Percentiles rank a stretch among this genome's conserved stretches.
These are phyloP conservation scores for Alternaria conjuncta DNA, from an alignment of 2,329 filamentous ascomycete species.

Conservation along the genomic window DNA sequence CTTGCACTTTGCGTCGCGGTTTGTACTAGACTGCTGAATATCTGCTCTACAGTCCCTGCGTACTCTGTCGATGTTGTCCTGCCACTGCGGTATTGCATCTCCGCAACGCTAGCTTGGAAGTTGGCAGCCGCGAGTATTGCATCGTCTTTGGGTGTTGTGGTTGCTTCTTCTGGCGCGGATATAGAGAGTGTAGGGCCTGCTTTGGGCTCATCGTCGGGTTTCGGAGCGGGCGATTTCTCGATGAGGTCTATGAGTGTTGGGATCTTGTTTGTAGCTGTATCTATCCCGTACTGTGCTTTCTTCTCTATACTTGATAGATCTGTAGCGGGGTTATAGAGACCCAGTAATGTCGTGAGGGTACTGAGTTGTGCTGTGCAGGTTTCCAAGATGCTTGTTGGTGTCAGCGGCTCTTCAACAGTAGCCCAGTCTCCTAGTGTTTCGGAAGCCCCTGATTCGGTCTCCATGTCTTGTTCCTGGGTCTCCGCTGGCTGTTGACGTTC, in stretches of 20 bases:
- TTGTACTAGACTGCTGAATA: constrained; percentile 40
- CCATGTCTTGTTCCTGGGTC: constrained; percentile 22
- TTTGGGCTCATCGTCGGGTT: constrained; percentile 31
- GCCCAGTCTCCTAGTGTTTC: constrained; percentile 66
- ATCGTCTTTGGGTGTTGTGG: constrained; percentile 56
- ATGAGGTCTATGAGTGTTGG: constrained; percentile 57
- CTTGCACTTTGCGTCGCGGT: constrained; percentile 56
- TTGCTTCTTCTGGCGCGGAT: constrained; percentile 29
- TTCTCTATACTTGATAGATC: constrained; percentile 59
- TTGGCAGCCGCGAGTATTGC: constrained; percentile 62
- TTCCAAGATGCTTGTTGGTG: constrained; percentile 69
- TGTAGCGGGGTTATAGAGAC: constrained; percentile 56
- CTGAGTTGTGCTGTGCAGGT: constrained; percentile 69
- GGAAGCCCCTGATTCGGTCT: constrained; percentile 33
- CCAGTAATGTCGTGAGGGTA: constrained; percentile 54
- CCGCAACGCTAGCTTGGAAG: constrained; percentile 63
- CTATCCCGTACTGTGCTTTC: constrained; percentile 63
- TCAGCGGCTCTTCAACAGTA: constrained; percentile 70
- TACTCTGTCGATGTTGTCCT: constrained; percentile 62
- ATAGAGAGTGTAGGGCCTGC: constrained; percentile 45
- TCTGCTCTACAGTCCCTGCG: constrained; percentile 48
- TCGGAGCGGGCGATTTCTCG: constrained; percentile 23
- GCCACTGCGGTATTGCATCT: constrained; percentile 62
- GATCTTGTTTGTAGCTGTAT: constrained; percentile 61
- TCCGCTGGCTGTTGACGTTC: constrained; percentile 12